Conservation (phyloP, 331 rosid species). For the Telfairia occidentalis region DNA sequence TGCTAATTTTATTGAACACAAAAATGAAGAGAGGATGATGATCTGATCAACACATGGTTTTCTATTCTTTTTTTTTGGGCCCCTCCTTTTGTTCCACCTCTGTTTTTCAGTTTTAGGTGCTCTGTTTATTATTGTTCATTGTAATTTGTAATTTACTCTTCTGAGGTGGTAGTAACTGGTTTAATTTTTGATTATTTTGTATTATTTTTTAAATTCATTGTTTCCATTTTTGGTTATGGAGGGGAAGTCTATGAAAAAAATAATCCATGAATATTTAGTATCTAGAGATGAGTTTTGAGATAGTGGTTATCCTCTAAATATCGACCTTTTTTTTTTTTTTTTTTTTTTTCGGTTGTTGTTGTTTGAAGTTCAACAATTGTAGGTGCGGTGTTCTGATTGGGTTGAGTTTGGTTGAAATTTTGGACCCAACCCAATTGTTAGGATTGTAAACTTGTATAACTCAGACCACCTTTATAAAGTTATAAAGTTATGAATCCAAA, state of each 20-base stretch:
- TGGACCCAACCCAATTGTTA: too few relatives aligned
- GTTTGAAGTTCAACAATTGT: too few relatives aligned
- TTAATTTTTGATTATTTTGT: not conserved
- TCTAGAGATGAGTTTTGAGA: too few relatives aligned
- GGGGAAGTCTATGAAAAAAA: not conserved
- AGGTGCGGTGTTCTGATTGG: too few relatives aligned
- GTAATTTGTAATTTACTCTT: slow-evolving; percentile 1
- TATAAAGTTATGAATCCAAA: too few relatives aligned
- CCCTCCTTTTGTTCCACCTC: not conserved
- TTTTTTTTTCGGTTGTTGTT: too few relatives aligned
- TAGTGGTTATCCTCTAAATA: too few relatives aligned
- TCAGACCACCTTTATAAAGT: too few relatives aligned
- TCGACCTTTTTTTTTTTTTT: too few relatives aligned
- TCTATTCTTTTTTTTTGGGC: not conserved
- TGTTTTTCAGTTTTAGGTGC: not conserved
- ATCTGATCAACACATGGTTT: not conserved
- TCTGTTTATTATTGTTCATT: not conserved
- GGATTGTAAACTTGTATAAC: too few relatives aligned
- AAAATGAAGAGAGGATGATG: slow-evolving; percentile 7
- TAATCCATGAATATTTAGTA: not conserved
- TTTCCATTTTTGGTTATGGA: not conserved
- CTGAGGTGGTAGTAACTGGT: not conserved
- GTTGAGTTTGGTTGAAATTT: too few relatives aligned
- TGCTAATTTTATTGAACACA: slow-evolving; percentile 10
- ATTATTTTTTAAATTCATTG: not conserved